These are phyloP conservation scores for Malassezia psittaci DNA, from an alignment of 1,284 basidiomycete species.

Conservation along the genomic window DNA sequence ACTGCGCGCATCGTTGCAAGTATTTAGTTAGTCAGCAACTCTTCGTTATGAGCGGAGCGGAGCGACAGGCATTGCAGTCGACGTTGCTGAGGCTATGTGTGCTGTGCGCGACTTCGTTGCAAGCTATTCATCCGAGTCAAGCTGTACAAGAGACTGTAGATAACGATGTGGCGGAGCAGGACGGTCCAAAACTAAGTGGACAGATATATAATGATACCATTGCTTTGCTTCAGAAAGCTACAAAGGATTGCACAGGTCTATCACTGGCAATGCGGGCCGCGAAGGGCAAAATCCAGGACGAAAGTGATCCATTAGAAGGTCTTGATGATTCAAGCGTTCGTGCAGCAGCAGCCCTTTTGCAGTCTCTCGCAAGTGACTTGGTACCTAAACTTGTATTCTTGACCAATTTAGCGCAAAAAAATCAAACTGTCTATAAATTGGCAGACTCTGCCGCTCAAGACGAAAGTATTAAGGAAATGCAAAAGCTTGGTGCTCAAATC, in stretches of 20 bases:
- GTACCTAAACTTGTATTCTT: constrained; percentile 36
- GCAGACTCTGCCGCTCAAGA: constrained; percentile 5
- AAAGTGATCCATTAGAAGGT: constrained; percentile 20
- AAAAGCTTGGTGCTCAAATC: constrained; percentile 27
- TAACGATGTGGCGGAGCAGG: constrained; percentile 11
- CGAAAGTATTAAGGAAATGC: constrained; percentile 18
- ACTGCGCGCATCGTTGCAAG: constrained; percentile 30
- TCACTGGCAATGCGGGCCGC: constrained; percentile 30
- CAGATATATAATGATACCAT: constrained; percentile 27
- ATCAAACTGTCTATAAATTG: constrained; percentile 12
- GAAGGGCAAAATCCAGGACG: neutral
- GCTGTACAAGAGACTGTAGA: constrained; percentile 6
- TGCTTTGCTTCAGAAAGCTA: constrained; percentile 22
- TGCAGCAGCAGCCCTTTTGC: constrained; percentile 26
- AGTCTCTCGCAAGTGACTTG: constrained; percentile 25
- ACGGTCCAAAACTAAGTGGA: constrained; percentile 18
- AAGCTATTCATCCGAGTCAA: constrained; percentile 23
- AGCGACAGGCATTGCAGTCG: constrained; percentile 23
- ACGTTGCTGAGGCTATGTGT: constrained; percentile 34
- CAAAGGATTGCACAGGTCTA: constrained; percentile 28
- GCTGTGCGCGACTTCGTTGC: constrained; percentile 35
- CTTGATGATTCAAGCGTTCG: constrained; percentile 28
- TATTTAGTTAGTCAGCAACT: constrained; percentile 3
- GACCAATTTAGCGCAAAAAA: constrained; percentile 32
- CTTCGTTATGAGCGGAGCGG: neutral